These are phyloP conservation scores for Colletotrichum scovillei DNA, from an alignment of 2,329 filamentous ascomycete genomes.

Conservation along the genomic window DNA sequence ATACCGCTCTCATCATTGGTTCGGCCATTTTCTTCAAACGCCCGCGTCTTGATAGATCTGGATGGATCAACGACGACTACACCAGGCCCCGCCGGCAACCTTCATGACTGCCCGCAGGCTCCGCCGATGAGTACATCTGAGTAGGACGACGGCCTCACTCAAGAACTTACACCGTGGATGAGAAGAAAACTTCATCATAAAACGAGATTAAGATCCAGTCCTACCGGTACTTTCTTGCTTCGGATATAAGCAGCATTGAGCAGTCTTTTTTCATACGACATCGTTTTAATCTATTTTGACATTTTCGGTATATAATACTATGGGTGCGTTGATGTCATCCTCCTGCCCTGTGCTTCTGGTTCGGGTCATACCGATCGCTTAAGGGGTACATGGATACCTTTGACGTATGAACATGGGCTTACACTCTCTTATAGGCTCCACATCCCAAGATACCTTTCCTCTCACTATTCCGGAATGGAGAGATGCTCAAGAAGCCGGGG, in stretches of 20 bases:
- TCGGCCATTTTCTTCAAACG: neutral
- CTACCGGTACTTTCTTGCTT: neutral
- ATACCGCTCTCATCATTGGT: constrained; percentile 12
- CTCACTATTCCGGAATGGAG: constrained; percentile 40
- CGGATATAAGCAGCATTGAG: neutral
- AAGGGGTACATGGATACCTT: neutral
- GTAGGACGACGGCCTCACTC: constrained; percentile 17
- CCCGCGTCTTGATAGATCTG: constrained; percentile 3
- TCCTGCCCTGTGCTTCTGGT: neutral
- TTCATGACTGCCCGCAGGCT: constrained; percentile 32
- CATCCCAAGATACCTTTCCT: constrained; percentile 29
- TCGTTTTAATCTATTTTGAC: neutral
- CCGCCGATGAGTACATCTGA: constrained; percentile 12
- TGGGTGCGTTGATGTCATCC: constrained; percentile 21
- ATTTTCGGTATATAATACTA: constrained; percentile 5
- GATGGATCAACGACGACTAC: constrained; percentile 13
- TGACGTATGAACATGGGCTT: constrained; percentile 13
- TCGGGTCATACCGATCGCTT: neutral
- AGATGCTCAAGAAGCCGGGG: constrained; percentile 39
- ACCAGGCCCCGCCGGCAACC: constrained; percentile 28
- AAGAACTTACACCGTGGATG: neutral
- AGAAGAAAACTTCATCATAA: constrained; percentile 13
- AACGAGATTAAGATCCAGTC: neutral
- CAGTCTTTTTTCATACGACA: neutral
- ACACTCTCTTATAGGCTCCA: constrained; percentile 16